Evolutionary conservation across 208 protist species (phyloP).

Genomic region (Leishmania tropica): DNA sequence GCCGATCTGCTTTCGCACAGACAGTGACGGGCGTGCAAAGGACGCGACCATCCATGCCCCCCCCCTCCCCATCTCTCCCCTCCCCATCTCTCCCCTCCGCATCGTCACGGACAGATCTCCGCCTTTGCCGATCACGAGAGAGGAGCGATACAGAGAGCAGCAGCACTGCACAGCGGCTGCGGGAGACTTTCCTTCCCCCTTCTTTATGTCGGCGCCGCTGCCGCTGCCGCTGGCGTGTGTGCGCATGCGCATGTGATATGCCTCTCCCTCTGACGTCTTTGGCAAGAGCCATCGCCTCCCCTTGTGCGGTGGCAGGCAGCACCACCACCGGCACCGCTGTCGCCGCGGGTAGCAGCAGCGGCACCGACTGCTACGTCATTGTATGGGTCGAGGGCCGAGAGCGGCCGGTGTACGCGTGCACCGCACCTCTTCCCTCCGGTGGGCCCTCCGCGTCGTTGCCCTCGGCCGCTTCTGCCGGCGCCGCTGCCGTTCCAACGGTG

Average conservation of each 20-base stretch:
- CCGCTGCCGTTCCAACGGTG: neutral
- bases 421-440: neutral
- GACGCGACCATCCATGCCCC: neutral
- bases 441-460: neutral
- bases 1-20: neutral
- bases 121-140: neutral
- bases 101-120: neutral
- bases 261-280: neutral
- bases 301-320: neutral
- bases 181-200: neutral
- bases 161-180: neutral
- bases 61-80: too few relatives aligned
- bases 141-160: neutral
- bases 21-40: neutral
- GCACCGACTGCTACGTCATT: slow-evolving; percentile 11
- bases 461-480: neutral
- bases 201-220: neutral
- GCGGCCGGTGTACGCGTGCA: slow-evolving; percentile 11
- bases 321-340: neutral
- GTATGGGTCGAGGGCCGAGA: slow-evolving; percentile 19
- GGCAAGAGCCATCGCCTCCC: neutral
- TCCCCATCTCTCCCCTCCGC: neutral
- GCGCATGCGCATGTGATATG: neutral
- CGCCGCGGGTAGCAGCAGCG: neutral
- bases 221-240: neutral